Evolutionary conservation across 169 alveolate species (phyloP).

Genomic region (Cryptosporidium sp.): DNA sequence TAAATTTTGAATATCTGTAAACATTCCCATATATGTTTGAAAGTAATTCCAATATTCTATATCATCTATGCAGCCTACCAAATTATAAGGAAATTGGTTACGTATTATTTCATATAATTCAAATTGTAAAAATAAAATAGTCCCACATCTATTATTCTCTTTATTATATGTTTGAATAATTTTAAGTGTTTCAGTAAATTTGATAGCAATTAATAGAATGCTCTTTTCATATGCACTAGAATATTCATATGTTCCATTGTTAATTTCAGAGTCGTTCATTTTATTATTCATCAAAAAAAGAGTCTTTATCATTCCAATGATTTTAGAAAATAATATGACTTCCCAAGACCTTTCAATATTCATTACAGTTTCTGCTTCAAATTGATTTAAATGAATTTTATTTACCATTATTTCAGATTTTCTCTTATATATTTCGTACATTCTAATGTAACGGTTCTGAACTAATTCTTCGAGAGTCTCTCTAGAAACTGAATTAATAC

Average conservation of each 20-base stretch:
- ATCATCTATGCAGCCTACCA: conserved; percentile 6
- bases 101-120: conserved; percentile 41
- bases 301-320: conserved; percentile 44
- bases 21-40: conserved; percentile 16
- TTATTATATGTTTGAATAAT: conserved; percentile 20
- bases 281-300: conserved; percentile 1
- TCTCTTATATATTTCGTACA: conserved; percentile 5
- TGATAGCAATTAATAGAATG: not conserved
- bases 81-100: conserved; percentile 39
- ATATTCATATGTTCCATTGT: not conserved
- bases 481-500: not conserved
- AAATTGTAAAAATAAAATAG: conserved; percentile 38
- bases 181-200: conserved; percentile 11
- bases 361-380: conserved; percentile 13
- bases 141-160: not conserved
- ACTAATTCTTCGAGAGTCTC: not conserved
- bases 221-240: not conserved
- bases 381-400: conserved; percentile 11
- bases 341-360: conserved; percentile 17
- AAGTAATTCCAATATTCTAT: conserved; percentile 48
- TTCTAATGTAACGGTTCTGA: not conserved
- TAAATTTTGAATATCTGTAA: conserved; percentile 3
- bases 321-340: conserved; percentile 29
- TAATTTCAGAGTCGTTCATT: not conserved
- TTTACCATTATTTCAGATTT: conserved; percentile 28